Conservation (phyloP, 768 basidiomycete species). For the Sutorius australiensis region DNA sequence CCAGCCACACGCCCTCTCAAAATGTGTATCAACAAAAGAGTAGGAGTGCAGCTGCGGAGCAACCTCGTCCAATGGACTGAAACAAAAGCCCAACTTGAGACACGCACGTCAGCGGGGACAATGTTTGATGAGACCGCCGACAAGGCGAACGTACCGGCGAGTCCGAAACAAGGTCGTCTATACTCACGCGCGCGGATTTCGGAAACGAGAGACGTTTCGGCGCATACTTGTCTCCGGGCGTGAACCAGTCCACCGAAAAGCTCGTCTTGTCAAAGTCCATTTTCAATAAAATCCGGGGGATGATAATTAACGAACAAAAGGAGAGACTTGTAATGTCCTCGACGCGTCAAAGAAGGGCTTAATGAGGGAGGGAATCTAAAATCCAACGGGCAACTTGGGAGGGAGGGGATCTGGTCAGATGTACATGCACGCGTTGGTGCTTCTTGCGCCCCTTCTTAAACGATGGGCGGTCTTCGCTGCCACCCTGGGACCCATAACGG, state of each 20-base stretch:
- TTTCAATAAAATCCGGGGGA: constrained; percentile 9
- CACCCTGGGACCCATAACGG: constrained; percentile 16
- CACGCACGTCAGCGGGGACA: constrained; percentile 9
- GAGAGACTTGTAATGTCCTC: constrained; percentile 3
- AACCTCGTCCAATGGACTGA: constrained; percentile 14
- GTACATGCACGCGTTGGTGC: constrained; percentile 1
- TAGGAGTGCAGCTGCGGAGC: constrained; percentile 7
- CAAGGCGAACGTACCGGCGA: constrained; percentile 21
- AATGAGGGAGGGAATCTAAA: neutral
- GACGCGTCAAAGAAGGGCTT: neutral
- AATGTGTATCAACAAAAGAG: constrained; percentile 12
- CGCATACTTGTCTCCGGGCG: constrained; percentile 25
- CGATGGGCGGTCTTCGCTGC: constrained; percentile 1
- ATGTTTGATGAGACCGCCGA: neutral
- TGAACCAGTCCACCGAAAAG: constrained; percentile 31
- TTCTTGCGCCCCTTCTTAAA: constrained; percentile 15
- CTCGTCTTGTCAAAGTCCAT: constrained; percentile 34
- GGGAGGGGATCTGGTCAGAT: constrained; percentile 3
- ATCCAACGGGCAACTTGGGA: neutral
- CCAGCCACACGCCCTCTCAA: constrained; percentile 21
- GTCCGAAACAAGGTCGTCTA: constrained; percentile 29
- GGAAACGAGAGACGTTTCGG: constrained; percentile 32
- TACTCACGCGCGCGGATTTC: constrained; percentile 31
- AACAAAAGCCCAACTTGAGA: constrained; percentile 25
- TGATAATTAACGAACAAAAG: constrained; percentile 4